These are phyloP conservation scores for Colletotrichum eleusines DNA, from an alignment of 2,329 filamentous ascomycete species.

Conservation along the genomic window DNA sequence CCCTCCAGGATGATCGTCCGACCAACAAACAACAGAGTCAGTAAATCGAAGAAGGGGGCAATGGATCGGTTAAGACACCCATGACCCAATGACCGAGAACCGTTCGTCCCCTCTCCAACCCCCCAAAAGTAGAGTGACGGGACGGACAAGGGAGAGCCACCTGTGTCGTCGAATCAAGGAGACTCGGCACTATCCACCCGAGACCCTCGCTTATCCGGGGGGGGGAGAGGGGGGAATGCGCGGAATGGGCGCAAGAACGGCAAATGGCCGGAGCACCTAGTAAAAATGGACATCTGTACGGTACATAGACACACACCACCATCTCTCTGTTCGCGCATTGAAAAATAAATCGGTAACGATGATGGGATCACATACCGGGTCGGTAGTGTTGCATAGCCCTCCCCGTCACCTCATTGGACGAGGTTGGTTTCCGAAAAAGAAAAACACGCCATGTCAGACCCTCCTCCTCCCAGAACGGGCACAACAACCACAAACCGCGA, in stretches of 20 bases:
- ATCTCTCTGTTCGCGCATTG: no score
- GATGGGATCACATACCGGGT: conserved; percentile 17
- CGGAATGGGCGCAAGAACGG: background rate
- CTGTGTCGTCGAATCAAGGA: background rate
- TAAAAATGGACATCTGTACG: no score
- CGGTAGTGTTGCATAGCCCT: conserved; percentile 14
- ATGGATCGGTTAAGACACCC: background rate
- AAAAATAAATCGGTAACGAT: background rate
- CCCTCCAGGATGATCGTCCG: background rate
- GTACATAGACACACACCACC: no score
- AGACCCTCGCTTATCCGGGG: background rate
- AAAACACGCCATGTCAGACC: background rate
- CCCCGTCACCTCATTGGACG: conserved; percentile 3
- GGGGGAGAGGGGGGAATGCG: background rate
- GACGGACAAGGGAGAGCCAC: background rate
- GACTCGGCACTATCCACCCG: background rate
- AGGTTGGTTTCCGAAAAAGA: background rate
- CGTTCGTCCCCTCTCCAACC: no score
- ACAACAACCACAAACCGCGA: no score
- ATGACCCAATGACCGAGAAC: background rate
- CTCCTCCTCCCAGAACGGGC: no score
- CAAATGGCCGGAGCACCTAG: background rate
- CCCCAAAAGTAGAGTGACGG: no score
- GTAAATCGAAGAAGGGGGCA: background rate
- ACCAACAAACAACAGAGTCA: background rate